Evolutionary conservation across 306 rosid species (phyloP).

Genomic region (Sindora glabra): DNA sequence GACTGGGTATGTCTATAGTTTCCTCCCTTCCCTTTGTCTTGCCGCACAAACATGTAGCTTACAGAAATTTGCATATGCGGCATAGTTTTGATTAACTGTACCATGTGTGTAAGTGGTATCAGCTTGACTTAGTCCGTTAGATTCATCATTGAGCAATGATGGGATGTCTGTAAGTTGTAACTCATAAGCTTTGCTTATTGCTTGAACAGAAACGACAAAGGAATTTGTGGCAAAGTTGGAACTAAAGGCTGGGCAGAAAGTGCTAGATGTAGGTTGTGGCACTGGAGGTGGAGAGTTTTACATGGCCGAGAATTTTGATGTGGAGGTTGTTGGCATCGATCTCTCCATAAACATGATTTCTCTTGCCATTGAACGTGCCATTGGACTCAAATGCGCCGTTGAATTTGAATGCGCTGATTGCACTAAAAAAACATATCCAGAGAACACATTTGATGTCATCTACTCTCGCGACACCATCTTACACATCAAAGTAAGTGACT

Average conservation of each 20-base stretch:
- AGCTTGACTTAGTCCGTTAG: no score
- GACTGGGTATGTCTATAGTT: slow-evolving; percentile 39
- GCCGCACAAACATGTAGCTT: no score
- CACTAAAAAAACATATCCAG: slow-evolving; percentile 63
- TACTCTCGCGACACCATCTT: slow-evolving; percentile 83
- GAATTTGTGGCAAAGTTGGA: slow-evolving; percentile 72
- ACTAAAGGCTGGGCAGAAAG: slow-evolving; percentile 75
- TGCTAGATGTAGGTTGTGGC: slow-evolving; percentile 96
- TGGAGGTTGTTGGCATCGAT: slow-evolving; percentile 84
- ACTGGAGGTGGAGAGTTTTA: slow-evolving; percentile 95
- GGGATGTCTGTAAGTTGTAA: no score
- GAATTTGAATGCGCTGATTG: slow-evolving; percentile 96
- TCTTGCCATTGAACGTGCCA: slow-evolving; percentile 75
- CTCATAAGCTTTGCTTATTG: no score
- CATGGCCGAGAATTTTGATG: slow-evolving; percentile 78
- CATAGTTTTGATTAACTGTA: no score
- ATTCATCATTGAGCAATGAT: no score
- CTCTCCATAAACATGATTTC: slow-evolving; percentile 93
- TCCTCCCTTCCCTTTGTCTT: not conserved
- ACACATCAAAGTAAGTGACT: slow-evolving; percentile 63
- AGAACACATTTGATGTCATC: slow-evolving; percentile 65
- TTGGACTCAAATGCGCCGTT: slow-evolving; percentile 62
- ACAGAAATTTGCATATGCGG: no score
- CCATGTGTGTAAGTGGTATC: no score
- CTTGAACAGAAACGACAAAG: slow-evolving; percentile 72